phyloP scores from a whole-genome alignment of 2,329 filamentous ascomycete species.

The Penicillium polonicum region DNA sequence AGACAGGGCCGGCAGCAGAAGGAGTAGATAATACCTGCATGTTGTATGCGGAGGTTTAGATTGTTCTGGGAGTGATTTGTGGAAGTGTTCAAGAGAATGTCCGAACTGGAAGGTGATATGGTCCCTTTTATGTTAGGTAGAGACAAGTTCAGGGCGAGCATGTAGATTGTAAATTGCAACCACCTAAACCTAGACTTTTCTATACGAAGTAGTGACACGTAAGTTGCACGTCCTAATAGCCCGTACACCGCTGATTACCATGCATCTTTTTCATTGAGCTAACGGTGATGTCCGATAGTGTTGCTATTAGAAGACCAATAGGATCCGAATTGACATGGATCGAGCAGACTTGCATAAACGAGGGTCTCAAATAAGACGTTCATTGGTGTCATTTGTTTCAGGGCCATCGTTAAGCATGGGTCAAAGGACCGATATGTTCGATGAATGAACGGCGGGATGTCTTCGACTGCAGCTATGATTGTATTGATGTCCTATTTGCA shows the following conservation, averaged over 20 bases:
- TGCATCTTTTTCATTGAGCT: background rate
- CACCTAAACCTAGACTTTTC: background rate
- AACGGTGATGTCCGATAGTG: too few relatives aligned
- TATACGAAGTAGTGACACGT: background rate
- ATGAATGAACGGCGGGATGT: too few relatives aligned
- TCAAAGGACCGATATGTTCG: too few relatives aligned
- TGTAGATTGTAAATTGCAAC: background rate
- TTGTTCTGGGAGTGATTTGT: background rate
- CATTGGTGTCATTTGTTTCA: background rate
- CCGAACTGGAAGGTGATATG: too few relatives aligned
- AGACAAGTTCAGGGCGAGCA: background rate
- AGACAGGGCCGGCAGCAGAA: background rate
- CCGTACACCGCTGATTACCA: background rate
- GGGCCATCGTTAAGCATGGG: background rate
- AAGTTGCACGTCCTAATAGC: background rate
- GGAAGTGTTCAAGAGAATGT: background rate
- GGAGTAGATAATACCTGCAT: background rate
- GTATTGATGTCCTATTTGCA: background rate
- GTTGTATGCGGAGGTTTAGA: background rate
- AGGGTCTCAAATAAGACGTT: background rate
- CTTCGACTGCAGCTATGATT: too few relatives aligned
- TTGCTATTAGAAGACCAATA: background rate
- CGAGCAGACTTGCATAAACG: background rate
- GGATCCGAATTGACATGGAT: background rate
- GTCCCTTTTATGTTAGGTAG: background rate